These are phyloP conservation scores for Juncus inflexus DNA, from an alignment of 176 grass and related monocot genomes.

Conservation along the genomic window DNA sequence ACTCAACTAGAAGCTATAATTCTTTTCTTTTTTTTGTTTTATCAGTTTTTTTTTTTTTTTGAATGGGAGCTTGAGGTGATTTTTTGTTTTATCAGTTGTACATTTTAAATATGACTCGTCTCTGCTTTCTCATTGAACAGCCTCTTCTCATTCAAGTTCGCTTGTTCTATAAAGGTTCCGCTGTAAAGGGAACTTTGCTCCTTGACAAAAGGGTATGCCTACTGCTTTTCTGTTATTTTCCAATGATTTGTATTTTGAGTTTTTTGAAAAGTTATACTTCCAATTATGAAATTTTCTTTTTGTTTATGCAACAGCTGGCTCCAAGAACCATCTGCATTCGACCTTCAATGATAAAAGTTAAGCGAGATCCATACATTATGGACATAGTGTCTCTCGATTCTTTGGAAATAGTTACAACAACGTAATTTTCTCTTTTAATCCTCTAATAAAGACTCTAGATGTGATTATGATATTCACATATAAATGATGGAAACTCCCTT, in stretches of 20 bases:
- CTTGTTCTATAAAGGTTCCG: constrained; percentile 52
- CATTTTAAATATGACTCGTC: not conserved
- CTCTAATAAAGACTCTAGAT: not conserved
- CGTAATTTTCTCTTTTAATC: constrained; percentile 23
- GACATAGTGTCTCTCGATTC: constrained; percentile 37
- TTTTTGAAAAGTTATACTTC: not conserved
- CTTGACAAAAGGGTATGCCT: constrained; percentile 46
- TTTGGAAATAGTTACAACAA: constrained; percentile 38
- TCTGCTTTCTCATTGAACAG: constrained; percentile 23
- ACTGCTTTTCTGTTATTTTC: no score
- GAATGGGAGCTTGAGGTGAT: no score
- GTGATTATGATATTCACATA: no score
- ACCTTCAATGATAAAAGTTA: constrained; percentile 40
- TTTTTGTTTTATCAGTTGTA: constrained; percentile 2
- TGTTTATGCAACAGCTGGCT: constrained; percentile 30
- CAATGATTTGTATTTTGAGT: no score
- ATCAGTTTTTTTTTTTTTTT: no score
- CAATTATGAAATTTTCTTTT: not conserved
- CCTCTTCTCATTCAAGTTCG: constrained; percentile 77
- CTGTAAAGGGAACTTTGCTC: constrained; percentile 73
- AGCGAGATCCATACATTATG: constrained; percentile 20
- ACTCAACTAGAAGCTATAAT: not conserved
- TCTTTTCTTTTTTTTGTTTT: not conserved
- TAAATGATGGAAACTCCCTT: no score
- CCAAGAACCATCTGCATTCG: constrained; percentile 32